Percentiles rank a stretch among this genome's conserved stretches.
phyloP scores from a whole-genome alignment of 352 stramenopile species.

The Globisporangium splendens region DNA sequence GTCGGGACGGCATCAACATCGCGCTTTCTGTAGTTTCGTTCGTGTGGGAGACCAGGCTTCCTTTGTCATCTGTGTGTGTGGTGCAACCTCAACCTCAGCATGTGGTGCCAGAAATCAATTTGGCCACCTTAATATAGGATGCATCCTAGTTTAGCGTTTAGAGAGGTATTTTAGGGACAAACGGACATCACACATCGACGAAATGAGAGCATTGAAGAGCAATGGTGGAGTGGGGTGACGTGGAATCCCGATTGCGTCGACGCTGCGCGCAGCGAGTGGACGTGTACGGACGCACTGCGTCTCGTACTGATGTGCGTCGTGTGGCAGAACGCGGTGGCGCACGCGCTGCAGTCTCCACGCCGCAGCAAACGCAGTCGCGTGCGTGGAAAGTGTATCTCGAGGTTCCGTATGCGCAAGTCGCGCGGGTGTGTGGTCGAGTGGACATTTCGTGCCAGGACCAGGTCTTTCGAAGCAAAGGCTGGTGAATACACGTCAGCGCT shows the following conservation, averaged over 20 bases:
- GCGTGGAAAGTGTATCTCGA: conserved; percentile 12
- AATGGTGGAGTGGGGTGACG: not conserved
- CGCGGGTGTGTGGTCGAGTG: conserved; percentile 5
- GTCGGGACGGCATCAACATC: no score
- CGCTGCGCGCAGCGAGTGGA: conserved; percentile 3
- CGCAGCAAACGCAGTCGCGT: conserved; percentile 1
- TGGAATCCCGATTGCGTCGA: conserved; percentile 7
- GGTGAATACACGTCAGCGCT: not conserved
- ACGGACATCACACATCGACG: not conserved
- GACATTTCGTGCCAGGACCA: conserved; percentile 5
- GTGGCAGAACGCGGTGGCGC: no score
- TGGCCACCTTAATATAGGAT: not conserved
- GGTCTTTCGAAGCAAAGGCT: conserved; percentile 10
- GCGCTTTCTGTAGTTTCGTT: not conserved
- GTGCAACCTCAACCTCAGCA: not conserved
- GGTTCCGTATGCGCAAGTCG: conserved; percentile 4
- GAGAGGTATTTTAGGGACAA: not conserved
- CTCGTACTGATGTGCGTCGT: not conserved
- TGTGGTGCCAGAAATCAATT: not conserved
- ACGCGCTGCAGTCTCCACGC: not conserved
- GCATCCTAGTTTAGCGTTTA: not conserved
- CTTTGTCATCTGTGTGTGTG: not conserved
- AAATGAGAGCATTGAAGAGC: not conserved
- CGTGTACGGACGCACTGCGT: not conserved
- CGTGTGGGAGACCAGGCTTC: not conserved